Base-by-base conservation (phyloP, 441 rosid genomes). In the Arabidopsis lyrata region DNA sequence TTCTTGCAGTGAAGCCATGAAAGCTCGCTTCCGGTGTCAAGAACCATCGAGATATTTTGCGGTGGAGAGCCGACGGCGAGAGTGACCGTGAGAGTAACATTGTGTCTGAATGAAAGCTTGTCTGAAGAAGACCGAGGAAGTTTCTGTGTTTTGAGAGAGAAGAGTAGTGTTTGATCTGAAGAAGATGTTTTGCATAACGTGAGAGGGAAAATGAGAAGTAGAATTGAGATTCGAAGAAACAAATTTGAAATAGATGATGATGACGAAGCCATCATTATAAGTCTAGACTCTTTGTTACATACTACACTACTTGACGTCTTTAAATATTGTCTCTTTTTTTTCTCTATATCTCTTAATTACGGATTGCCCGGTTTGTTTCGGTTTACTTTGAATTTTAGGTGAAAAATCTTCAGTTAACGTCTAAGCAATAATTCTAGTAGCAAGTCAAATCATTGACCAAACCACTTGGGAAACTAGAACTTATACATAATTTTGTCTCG, bases 11-110 rank as follows among this genome's bases (percentile, higher is more conserved):
- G 87, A 63, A 88, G 86, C 93, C 93, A 88, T 1, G 93, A 83
- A 34, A 88, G 90, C 59, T 88, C 90, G 63, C 93, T 88, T 53
- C 93, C 90, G 2, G 93, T 88, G 70, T 88, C 93, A 2, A 88
- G 86, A 49, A 88, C 90, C 93, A 88, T 85, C 22, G 87, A 82
- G 32, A 82, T 80, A 13, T 52, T 76, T 53, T 86, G 93, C 0
- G 90, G 90, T 1, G 93, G 93, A n/a, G 86, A 70, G 22, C 93
- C 93, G 14, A 85, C 74, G 44, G 83, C 27, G 62, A 88, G 84
- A 10, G 96, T 70, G 49, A 86, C 92, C 4, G 96, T 89, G 55
- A 93, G 81, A 18, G 93, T 72, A 29, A 91, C 91, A 76, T 90
- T 84, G 70, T 88, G 96, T 77, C 70, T 92, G 79, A 93, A 93